These are phyloP conservation scores for Botrytis byssoidea DNA, from an alignment of 2,329 filamentous ascomycete species.

Conservation along the genomic window DNA sequence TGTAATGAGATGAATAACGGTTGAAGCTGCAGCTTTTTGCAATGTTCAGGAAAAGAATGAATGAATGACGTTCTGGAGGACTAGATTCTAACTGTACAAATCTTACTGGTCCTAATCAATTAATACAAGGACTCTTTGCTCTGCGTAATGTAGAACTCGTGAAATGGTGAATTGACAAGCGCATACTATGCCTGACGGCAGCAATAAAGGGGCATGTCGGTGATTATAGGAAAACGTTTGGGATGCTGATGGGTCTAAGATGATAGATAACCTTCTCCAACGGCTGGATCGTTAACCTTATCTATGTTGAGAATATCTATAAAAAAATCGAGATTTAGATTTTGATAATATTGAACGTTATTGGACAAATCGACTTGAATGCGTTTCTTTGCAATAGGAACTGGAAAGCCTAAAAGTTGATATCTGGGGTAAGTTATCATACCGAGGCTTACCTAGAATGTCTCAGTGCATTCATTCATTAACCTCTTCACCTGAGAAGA, in stretches of 20 bases:
- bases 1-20: neutral
- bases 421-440: slow-evolving; percentile 1
- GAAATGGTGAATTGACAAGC: neutral
- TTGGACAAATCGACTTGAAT: neutral
- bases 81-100: neutral
- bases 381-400: neutral
- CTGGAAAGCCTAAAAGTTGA: neutral
- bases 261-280: neutral
- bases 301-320: neutral
- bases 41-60: neutral
- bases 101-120: neutral
- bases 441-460: slow-evolving; percentile 2
- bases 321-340: neutral
- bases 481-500: neutral
- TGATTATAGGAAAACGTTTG: neutral
- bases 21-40: neutral
- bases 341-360: too few species aligned
- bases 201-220: neutral
- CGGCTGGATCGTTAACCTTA: neutral
- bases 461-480: neutral
- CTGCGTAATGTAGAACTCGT: neutral
- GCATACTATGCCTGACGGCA: neutral
- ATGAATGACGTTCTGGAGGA: too few species aligned
- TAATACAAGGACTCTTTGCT: neutral
- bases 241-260: neutral